A percentile compares a stretch with the other conserved stretches of the same genome.
Conservation (phyloP, 2,329 filamentous ascomycete species). For the Calonectria fujianensis region DNA sequence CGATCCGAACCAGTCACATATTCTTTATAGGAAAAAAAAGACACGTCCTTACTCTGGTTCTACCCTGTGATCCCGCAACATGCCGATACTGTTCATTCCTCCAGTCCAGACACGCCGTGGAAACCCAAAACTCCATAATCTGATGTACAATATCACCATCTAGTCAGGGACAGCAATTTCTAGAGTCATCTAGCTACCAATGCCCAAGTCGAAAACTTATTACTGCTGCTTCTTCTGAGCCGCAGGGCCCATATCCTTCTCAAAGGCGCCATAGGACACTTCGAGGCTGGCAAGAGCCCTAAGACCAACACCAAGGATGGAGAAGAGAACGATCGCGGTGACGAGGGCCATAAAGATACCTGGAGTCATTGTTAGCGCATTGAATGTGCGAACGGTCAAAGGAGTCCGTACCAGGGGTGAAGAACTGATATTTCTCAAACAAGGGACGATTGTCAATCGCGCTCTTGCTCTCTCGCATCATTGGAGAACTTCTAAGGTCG, state of each 20-base stretch:
- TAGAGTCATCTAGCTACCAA: slow-evolving; percentile 28
- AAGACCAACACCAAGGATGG: slow-evolving; percentile 87
- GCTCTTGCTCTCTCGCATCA: slow-evolving; percentile 63
- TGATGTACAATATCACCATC: slow-evolving; percentile 54
- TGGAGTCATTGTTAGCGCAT: slow-evolving; percentile 59
- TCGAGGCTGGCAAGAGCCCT: slow-evolving; percentile 86
- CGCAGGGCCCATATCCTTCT: slow-evolving; percentile 94
- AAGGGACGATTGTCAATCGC: slow-evolving; percentile 70
- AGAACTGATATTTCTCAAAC: slow-evolving; percentile 96
- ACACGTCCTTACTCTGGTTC: slow-evolving; percentile 45
- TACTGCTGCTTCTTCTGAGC: slow-evolving; percentile 84
- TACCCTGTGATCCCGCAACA: slow-evolving; percentile 48
- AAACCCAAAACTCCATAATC: slow-evolving; percentile 57
- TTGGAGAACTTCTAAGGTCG: slow-evolving; percentile 58
- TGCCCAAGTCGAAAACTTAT: slow-evolving; percentile 35
- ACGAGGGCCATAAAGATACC: slow-evolving; percentile 93
- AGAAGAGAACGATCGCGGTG: slow-evolving; percentile 81
- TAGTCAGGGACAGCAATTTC: slow-evolving; percentile 38
- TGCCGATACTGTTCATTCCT: slow-evolving; percentile 49
- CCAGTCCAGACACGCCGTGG: slow-evolving; percentile 52
- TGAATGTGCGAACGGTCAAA: no score
- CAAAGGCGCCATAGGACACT: slow-evolving; percentile 95
- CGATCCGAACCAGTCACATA: slow-evolving; percentile 12
- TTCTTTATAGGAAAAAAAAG: slow-evolving; percentile 35
- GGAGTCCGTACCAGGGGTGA: slow-evolving; percentile 82